Evolutionary conservation across 805 yeast species (phyloP).

Genomic region (Candida peoriensis): DNA sequence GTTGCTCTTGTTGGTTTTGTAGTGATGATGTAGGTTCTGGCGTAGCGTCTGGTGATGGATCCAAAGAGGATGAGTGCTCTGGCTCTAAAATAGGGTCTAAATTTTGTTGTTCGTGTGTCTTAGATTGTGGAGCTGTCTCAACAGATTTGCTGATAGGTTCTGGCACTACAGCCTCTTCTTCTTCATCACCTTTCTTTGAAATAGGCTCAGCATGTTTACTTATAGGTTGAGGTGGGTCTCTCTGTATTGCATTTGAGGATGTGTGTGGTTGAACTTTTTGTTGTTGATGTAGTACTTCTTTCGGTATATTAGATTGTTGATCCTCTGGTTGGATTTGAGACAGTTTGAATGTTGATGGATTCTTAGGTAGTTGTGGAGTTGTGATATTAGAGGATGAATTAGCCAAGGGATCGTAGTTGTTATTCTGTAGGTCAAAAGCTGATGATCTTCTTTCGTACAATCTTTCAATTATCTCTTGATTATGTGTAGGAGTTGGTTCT

Average conservation of each 20-base stretch:
- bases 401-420: no score
- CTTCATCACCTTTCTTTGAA: no score
- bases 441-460: slow-evolving; percentile 31
- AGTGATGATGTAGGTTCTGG: neutral
- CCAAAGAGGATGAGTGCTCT: neutral
- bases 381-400: no score
- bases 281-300: neutral
- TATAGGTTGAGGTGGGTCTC: no score
- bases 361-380: no score
- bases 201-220: no score
- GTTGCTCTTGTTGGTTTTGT: slow-evolving; percentile 1
- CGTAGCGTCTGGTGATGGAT: neutral
- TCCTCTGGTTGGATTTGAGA: neutral
- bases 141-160: no score
- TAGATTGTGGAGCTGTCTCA: no score
- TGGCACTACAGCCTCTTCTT: neutral
- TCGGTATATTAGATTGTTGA: neutral
- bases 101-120: no score
- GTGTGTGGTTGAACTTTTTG: neutral
- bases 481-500: no score
- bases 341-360: neutral
- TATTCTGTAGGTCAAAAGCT: slow-evolving; percentile 26
- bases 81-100: no score
- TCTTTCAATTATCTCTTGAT: slow-evolving; percentile 11
- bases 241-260: no score